phyloP scores from a whole-genome alignment of 345 rosid genomes.

The Lepidium didymum region DNA sequence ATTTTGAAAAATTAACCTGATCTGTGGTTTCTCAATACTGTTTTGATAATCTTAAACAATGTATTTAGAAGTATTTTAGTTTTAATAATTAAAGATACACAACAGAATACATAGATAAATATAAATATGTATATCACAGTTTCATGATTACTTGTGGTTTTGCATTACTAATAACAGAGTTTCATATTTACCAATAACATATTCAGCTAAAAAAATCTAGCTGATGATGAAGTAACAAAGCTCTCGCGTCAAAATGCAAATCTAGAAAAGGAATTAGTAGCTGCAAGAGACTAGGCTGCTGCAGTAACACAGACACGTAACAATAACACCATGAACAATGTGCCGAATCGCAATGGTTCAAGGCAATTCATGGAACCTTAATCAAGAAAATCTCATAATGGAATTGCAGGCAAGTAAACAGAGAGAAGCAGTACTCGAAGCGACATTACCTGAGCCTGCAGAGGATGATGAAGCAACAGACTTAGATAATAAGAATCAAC shows the following conservation, averaged over 20 bases:
- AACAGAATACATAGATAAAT: too few species aligned
- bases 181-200: too few species aligned
- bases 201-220: conserved; percentile 87
- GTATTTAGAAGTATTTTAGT: too few species aligned
- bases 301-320: conserved; percentile 47
- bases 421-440: conserved; percentile 72
- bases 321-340: conserved; percentile 43
- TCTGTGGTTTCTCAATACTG: too few species aligned
- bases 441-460: conserved; percentile 58
- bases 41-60: too few species aligned
- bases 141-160: too few species aligned
- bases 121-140: too few species aligned
- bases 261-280: conserved; percentile 64
- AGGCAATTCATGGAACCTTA: conserved; percentile 72
- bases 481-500: conserved; percentile 34
- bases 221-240: conserved; percentile 84
- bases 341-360: conserved; percentile 47
- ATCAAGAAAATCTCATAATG: conserved; percentile 62
- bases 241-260: conserved; percentile 75
- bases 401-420: conserved; percentile 88
- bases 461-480: conserved; percentile 25
- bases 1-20: too few species aligned
- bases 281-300: conserved; percentile 51
- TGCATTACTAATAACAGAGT: too few species aligned
- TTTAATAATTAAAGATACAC: too few species aligned